phyloP scores from a whole-genome alignment of 2,329 filamentous ascomycete species.

The Penicillium brasilianum region DNA sequence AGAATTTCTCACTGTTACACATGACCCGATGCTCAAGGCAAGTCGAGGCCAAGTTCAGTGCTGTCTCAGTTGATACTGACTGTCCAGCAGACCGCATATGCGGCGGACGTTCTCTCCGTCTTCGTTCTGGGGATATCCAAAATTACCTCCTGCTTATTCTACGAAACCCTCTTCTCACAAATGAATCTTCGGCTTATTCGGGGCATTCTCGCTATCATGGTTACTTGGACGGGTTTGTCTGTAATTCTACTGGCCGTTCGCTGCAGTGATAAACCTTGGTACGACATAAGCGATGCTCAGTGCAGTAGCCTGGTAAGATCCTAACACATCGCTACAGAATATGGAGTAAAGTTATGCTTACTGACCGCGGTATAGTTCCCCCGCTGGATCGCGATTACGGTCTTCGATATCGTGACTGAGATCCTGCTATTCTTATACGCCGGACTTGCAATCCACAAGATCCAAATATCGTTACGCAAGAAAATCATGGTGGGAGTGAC shows the following conservation, averaged over 20 bases:
- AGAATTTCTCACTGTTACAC: neutral
- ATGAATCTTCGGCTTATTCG: conserved; percentile 12
- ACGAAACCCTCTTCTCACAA: conserved; percentile 21
- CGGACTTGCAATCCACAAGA: conserved; percentile 17
- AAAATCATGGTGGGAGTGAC: conserved; percentile 21
- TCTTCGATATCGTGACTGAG: conserved; percentile 20
- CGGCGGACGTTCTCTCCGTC: conserved; percentile 22
- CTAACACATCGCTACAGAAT: neutral
- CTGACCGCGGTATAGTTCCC: conserved; percentile 8
- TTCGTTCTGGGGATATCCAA: conserved; percentile 23
- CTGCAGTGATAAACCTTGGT: conserved; percentile 20
- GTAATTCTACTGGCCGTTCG: conserved; percentile 16
- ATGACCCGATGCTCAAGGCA: conserved; percentile 17
- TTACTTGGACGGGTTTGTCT: conserved; percentile 16
- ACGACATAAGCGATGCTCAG: conserved; percentile 15
- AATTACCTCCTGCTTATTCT: conserved; percentile 24
- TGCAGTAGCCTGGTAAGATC: conserved; percentile 18
- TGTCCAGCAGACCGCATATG: conserved; percentile 15
- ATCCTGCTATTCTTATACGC: conserved; percentile 17
- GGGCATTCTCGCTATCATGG: neutral
- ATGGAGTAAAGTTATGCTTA: neutral
- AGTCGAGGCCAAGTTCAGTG: neutral
- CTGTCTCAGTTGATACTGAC: neutral
- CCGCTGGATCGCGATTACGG: conserved; percentile 24
- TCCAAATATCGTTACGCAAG: conserved; percentile 20